Conservation (phyloP, 768 basidiomycete species). For the Mycena indigotica region DNA sequence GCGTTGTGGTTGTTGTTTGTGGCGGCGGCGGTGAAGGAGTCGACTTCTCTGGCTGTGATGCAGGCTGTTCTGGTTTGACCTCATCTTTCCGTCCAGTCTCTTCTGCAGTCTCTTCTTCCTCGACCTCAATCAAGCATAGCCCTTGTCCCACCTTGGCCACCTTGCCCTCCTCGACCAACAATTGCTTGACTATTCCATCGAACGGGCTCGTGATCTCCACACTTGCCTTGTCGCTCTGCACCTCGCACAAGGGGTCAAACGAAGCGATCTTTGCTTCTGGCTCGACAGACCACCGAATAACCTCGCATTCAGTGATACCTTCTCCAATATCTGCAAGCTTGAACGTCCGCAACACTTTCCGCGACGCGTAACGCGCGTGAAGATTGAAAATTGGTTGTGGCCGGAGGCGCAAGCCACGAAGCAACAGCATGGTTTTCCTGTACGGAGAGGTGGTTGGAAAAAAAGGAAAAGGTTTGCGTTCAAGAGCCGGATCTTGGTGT, state of each 20-base stretch:
- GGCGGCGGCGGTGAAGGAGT: not conserved
- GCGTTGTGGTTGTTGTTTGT: constrained; percentile 5
- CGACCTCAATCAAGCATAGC: constrained; percentile 81
- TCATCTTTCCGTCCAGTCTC: too few species aligned
- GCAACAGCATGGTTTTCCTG: constrained; percentile 37
- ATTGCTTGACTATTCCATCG: constrained; percentile 71
- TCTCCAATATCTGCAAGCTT: constrained; percentile 87
- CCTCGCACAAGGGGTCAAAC: constrained; percentile 80
- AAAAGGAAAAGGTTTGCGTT: too few species aligned
- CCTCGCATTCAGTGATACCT: constrained; percentile 89
- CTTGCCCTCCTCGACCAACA: constrained; percentile 79
- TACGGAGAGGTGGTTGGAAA: too few species aligned
- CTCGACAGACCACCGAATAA: constrained; percentile 80
- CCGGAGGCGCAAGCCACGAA: constrained; percentile 28
- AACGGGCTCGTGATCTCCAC: constrained; percentile 90
- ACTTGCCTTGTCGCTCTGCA: constrained; percentile 88
- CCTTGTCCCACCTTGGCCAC: constrained; percentile 81
- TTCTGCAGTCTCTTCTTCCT: constrained; percentile 48
- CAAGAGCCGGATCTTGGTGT: not conserved
- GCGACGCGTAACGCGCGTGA: constrained; percentile 31
- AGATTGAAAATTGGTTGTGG: constrained; percentile 36
- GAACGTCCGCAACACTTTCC: constrained; percentile 56
- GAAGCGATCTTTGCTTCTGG: constrained; percentile 51
- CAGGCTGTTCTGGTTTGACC: constrained; percentile 18
- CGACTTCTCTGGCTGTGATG: not conserved